phyloP scores from a whole-genome alignment of 805 yeast species.

The Danielozyma ontarioensis region DNA sequence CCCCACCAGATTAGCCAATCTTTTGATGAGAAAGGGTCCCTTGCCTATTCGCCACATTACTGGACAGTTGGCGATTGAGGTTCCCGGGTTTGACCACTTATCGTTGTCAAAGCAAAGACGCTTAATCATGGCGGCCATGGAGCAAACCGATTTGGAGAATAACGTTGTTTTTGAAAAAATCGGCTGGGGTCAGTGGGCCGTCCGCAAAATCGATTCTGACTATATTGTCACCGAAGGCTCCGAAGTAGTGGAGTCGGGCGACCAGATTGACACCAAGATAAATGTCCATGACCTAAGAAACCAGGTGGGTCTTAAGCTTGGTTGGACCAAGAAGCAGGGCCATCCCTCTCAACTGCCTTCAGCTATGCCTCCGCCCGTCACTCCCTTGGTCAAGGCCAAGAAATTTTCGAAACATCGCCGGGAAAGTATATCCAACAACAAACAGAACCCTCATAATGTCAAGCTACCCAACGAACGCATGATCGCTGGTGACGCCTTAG shows the following conservation, averaged over 20 bases:
- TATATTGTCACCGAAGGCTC: conserved; percentile 44
- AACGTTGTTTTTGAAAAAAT: conserved; percentile 81
- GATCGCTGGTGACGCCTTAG: conserved; percentile 15
- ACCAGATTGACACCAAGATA: conserved; percentile 19
- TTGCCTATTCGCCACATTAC: conserved; percentile 88
- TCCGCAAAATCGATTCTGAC: conserved; percentile 48
- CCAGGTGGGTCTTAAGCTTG: conserved; percentile 30
- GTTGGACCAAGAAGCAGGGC: conserved; percentile 35
- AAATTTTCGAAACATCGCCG: conserved; percentile 25
- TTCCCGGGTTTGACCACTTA: conserved; percentile 72
- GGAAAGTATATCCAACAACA: conserved; percentile 47
- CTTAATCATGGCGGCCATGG: conserved; percentile 84
- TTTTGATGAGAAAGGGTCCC: conserved; percentile 74
- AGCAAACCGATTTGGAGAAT: conserved; percentile 57
- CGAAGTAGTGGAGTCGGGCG: conserved; percentile 22
- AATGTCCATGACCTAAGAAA: conserved; percentile 30
- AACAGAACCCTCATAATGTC: conserved; percentile 40
- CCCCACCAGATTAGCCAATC: conserved; percentile 65
- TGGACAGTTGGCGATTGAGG: conserved; percentile 65
- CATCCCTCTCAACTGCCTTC: conserved; percentile 12
- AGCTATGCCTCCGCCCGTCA: conserved; percentile 12
- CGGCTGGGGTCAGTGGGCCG: conserved; percentile 99
- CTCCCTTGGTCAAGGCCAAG: conserved; percentile 1
- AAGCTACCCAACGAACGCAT: conserved; percentile 34
- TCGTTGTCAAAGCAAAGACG: conserved; percentile 87